Conservation (phyloP, 306 rosid species). For the Carpinus viminea region DNA sequence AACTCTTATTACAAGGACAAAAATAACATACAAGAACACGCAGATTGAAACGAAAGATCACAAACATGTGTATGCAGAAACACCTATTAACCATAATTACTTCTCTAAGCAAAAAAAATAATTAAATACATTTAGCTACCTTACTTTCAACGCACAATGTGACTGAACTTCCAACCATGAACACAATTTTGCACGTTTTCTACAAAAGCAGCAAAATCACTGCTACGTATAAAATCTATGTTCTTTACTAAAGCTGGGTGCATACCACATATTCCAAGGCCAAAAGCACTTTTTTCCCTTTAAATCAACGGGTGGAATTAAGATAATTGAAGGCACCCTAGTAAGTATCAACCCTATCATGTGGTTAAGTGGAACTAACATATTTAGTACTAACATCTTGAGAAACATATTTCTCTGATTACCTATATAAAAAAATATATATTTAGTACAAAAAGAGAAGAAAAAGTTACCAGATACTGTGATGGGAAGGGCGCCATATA, state of each 20-base stretch:
- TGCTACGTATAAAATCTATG: background rate
- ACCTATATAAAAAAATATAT: no score
- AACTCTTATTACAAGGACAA: background rate
- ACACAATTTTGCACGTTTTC: background rate
- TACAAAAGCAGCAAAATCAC: background rate
- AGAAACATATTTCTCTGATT: no score
- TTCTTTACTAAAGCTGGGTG: background rate
- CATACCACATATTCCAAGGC: background rate
- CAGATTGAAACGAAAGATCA: background rate
- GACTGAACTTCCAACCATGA: background rate
- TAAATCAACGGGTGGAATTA: background rate
- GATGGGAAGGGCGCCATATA: slow-evolving; percentile 92
- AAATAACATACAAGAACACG: background rate
- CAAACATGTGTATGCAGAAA: background rate
- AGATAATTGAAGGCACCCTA: slow-evolving; percentile 9
- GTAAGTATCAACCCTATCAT: slow-evolving; percentile 7
- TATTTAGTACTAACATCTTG: background rate
- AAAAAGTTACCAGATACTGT: slow-evolving; percentile 74
- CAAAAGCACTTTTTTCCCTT: background rate
- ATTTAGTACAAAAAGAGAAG: slow-evolving; percentile 13
- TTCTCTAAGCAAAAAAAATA: background rate
- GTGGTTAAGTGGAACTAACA: slow-evolving; percentile 27
- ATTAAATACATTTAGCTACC: background rate
- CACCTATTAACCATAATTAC: background rate
- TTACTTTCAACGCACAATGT: background rate